A percentile compares a stretch with the other conserved stretches of the same genome.
These are phyloP conservation scores for Polytolypa hystricis DNA, from an alignment of 2,329 filamentous ascomycete genomes.

Conservation along the genomic window DNA sequence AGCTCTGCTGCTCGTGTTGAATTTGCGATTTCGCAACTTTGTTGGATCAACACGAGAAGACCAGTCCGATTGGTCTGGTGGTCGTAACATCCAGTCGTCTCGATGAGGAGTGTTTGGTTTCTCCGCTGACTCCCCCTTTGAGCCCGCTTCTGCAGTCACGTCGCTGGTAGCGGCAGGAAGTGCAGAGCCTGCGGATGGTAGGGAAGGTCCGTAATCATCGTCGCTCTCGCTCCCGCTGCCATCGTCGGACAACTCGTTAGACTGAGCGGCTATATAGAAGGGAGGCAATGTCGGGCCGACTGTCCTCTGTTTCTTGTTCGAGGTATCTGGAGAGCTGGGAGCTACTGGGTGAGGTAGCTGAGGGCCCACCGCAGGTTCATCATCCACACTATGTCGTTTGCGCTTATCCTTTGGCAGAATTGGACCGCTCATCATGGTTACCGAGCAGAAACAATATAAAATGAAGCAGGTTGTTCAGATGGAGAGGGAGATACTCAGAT, in stretches of 20 bases:
- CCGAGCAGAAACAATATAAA: too few species aligned
- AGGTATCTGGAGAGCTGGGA: neutral
- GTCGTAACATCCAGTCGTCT: conserved; percentile 74
- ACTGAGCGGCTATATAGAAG: conserved; percentile 32
- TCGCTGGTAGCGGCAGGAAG: neutral
- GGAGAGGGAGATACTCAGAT: too few species aligned
- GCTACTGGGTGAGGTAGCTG: neutral
- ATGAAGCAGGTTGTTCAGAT: too few species aligned
- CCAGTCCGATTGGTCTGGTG: conserved; percentile 44
- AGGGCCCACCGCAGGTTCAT: neutral
- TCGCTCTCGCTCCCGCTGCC: conserved; percentile 26
- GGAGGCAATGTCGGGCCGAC: conserved; percentile 44
- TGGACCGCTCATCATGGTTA: too few species aligned
- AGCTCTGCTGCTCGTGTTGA: conserved; percentile 57
- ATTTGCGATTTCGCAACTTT: conserved; percentile 67
- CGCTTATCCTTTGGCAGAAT: conserved; percentile 1
- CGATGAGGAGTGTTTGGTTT: conserved; percentile 46
- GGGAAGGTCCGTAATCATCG: conserved; percentile 25
- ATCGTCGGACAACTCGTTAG: conserved; percentile 16
- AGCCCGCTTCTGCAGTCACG: conserved; percentile 1
- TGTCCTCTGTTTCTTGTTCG: conserved; percentile 38
- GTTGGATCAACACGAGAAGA: conserved; percentile 63
- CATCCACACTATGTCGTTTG: conserved; percentile 4
- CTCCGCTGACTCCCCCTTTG: conserved; percentile 14
- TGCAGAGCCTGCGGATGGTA: conserved; percentile 13